These are phyloP conservation scores for Lactifluus piperatus DNA, from an alignment of 768 basidiomycete species.

Conservation along the genomic window DNA sequence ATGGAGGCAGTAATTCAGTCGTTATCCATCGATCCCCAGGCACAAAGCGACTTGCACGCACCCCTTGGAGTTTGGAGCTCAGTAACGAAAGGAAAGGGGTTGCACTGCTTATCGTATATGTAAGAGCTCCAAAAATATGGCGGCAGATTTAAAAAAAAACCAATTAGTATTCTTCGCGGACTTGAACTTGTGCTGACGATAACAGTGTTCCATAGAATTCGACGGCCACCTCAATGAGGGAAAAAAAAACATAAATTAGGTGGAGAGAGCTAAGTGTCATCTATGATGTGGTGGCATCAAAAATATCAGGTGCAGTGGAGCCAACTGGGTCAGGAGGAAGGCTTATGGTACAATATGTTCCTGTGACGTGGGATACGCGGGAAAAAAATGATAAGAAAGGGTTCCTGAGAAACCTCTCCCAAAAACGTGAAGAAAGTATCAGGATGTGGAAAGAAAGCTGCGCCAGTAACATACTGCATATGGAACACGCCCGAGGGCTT, in stretches of 20 bases:
- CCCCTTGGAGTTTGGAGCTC: too few species aligned
- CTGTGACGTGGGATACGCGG: neutral
- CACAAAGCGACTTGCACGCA: too few species aligned
- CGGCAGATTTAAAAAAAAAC: neutral
- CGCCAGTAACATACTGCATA: neutral
- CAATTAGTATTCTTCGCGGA: neutral
- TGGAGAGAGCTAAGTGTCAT: neutral
- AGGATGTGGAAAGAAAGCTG: neutral
- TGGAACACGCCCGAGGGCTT: neutral
- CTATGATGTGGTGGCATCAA: slow-evolving; percentile 1
- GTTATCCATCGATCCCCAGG: too few species aligned
- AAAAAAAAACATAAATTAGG: slow-evolving; percentile 3
- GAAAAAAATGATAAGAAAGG: neutral
- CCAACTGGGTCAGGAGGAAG: neutral
- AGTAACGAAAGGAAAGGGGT: too few species aligned
- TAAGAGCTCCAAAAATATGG: neutral
- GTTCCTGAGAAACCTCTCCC: neutral
- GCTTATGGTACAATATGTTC: too few species aligned
- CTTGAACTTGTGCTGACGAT: neutral
- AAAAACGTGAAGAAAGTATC: neutral
- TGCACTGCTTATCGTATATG: neutral
- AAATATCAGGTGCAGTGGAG: slow-evolving; percentile 1
- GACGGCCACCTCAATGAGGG: neutral
- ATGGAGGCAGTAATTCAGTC: too few species aligned
- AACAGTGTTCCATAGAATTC: neutral